Evolutionary conservation across 108 stramenopile genomes (phyloP).

Genomic region (Cyclostephanos tholiformis): DNA sequence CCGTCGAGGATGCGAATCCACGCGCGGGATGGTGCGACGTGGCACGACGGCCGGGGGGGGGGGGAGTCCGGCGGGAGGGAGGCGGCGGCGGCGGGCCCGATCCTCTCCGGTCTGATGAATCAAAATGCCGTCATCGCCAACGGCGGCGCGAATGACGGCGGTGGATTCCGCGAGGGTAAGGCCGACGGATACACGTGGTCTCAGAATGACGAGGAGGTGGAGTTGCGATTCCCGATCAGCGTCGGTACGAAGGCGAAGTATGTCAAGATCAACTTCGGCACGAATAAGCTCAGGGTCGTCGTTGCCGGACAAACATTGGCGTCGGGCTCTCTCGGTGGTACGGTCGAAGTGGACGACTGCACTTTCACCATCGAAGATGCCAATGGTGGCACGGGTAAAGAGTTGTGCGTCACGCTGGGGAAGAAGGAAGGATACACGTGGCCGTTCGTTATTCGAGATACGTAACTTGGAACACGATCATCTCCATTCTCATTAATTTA

Average conservation of each 20-base stretch:
- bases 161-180: slow-evolving; percentile 32
- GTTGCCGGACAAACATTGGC: slow-evolving; percentile 58
- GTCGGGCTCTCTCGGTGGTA: slow-evolving; percentile 53
- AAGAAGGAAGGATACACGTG: slow-evolving; percentile 49
- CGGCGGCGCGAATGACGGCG: slow-evolving; percentile 13
- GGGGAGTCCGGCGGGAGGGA: slow-evolving; percentile 46
- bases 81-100: slow-evolving; percentile 36
- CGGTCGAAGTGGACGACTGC: slow-evolving; percentile 57
- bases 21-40: slow-evolving; percentile 56
- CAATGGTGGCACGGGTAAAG: slow-evolving; percentile 33
- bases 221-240: slow-evolving; percentile 64
- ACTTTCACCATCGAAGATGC: slow-evolving; percentile 71
- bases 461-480: neutral
- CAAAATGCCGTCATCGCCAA: slow-evolving; percentile 21
- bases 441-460: slow-evolving; percentile 35
- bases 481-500: neutral
- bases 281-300: slow-evolving; percentile 52
- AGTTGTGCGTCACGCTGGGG: slow-evolving; percentile 63
- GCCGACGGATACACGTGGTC: slow-evolving; percentile 62
- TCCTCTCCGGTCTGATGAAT: slow-evolving; percentile 35
- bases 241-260: slow-evolving; percentile 59
- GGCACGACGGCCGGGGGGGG: slow-evolving; percentile 58
- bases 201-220: slow-evolving; percentile 79
- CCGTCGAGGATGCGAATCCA: slow-evolving; percentile 48
- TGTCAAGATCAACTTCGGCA: slow-evolving; percentile 67